Evolutionary conservation across 805 yeast genomes (phyloP), one percentile per base, ranked within the genome.

Genomic region (Nakazawaea anatomiae): DNA sequence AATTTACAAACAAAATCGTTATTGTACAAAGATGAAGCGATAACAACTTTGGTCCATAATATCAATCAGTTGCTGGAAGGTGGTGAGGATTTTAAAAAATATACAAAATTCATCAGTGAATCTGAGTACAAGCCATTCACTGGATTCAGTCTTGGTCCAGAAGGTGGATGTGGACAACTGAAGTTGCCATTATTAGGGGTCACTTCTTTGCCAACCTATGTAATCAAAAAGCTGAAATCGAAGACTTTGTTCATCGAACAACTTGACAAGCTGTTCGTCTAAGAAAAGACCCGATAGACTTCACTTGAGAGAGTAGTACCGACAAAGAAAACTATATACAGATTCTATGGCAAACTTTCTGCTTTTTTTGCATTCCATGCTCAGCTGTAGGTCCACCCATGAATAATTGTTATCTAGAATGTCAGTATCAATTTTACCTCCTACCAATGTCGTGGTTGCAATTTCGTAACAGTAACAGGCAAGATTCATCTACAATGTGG

Each of bases 81-180:
- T 12, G 14, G 45, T 6, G 18, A 14, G 5, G 35, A 41, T n/a
- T 36, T 38, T 12, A 44, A 35, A 25, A 44, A 35, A 18, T 39
- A 9, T 50, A 51, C 46, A 5, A 43, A 42, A n/a, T n/a, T 40
- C 7, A 44, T 39, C 14, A 32, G 39, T 50, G 35, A 30, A 27
- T 35, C 39, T 7, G 38, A 50, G 8, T 30, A 14, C 9, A 28
- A 27, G 6, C 44, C 48, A 34, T 12, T 30, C 10, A 27, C 25
- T 14, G 53, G 56, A 39, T 55, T 62, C 12, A 53, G 58, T 48
- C 32, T 65, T 39, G 70, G 70, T 9, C 58, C 62, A 11, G 42
- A 48, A 1, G 27, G 51, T 36, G 69, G 64, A 3, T 51, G 56
- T 29, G 70, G 69, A 5, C 68, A 66, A 44, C 3, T 52, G 7